Conservation (phyloP, 2,329 filamentous ascomycete species). For the Grosmannia serpens region DNA sequence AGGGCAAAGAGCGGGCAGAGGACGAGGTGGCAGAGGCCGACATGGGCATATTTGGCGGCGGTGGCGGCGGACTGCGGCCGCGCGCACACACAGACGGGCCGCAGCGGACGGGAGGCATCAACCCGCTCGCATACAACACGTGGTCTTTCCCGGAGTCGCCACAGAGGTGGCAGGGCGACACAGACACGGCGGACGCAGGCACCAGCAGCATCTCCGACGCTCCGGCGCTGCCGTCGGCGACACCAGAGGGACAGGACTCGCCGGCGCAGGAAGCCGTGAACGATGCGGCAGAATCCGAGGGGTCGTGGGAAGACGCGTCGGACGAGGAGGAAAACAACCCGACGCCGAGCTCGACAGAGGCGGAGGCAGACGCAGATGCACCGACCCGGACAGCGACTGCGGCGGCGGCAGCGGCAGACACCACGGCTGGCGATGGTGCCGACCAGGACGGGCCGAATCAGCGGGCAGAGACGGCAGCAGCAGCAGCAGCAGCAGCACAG, state of each 20-base stretch:
- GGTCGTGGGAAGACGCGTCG: neutral
- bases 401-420: neutral
- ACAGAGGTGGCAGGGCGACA: too few species aligned
- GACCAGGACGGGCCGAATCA: neutral
- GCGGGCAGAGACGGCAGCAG: neutral
- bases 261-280: neutral
- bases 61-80: constrained; percentile 23
- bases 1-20: constrained; percentile 5
- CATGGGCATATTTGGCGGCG: neutral
- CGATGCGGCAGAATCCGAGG: neutral
- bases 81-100: constrained; percentile 48
- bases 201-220: too few species aligned
- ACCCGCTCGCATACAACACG: constrained; percentile 47
- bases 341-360: neutral
- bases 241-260: neutral
- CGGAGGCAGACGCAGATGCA: neutral
- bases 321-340: neutral
- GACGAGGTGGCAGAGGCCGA: neutral
- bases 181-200: too few species aligned
- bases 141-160: constrained; percentile 40
- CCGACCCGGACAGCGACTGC: too few species aligned
- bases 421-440: too few species aligned
- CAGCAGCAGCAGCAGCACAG: neutral
- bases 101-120: constrained; percentile 27
- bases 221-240: too few species aligned